Evolutionary conservation across 306 rosid genomes (phyloP), one percentile per base, ranked within the genome.

Genomic region (Castanospermum australe): DNA sequence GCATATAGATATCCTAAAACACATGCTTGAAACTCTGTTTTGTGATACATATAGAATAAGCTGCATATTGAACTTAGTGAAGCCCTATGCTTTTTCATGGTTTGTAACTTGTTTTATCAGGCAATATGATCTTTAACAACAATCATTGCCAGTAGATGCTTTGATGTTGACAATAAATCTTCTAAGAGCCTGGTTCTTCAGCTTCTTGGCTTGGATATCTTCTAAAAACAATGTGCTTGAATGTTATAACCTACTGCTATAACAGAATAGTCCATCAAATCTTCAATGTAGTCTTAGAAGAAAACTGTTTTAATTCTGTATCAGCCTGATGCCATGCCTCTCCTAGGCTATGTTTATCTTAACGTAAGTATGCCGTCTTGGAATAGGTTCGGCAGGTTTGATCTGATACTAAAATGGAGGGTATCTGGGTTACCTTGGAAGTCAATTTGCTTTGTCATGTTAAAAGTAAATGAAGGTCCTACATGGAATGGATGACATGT

Each of bases 201-300:
- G 50, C 55, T 56, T 76, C 76, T 54, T 48, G 48, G 39, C 60
- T 57, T 65, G 41, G 65, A 5, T 41, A 71, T 71, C 44, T 55
- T 52, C 42, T 47, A 36, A 55, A 41, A 56, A 76, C 42, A 6
- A 5, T 5, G 22, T 12, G 18, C 64, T 42, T 69, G 65, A 33
- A 44, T 68, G 57, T 68, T 60, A 28, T 60, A 22, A 77, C 60
- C 8, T 44, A 62, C 21, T 65, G 61, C 41, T 52, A 33, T 50
- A n/a, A 25, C 44, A 65, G 56, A 79, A 50, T 66, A 33, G 61
- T 66, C 45, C 3, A 20, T 52, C 39, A 51, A 67, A 60, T 74
- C 55, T 63, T 80, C 73, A 71, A 12, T 64, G 64, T 32, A 72
- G 44, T 71, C 68, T 21, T n/a, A n/a, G 62, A 66, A 69, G 69